Percentiles rank a stretch among this genome's conserved stretches.
Evolutionary conservation across 257 asterid species (phyloP).

Genomic region (Rhazya stricta): DNA sequence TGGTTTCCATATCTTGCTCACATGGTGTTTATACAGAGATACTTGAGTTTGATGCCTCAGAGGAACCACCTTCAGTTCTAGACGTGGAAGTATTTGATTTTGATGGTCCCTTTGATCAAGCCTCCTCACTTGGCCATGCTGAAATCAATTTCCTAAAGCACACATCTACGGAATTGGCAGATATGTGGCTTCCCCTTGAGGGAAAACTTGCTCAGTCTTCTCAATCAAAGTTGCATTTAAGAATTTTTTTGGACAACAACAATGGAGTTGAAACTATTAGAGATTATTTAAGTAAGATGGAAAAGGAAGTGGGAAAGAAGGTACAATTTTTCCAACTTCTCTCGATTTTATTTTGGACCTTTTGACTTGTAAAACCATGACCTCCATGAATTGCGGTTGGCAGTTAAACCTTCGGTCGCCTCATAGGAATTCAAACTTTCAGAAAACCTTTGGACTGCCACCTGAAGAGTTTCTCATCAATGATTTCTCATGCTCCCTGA

Average conservation of each 20-base stretch:
- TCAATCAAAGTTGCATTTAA: conserved; percentile 74
- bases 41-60: conserved; percentile 86
- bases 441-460: conserved; percentile 74
- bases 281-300: conserved; percentile 80
- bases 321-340: conserved; percentile 26
- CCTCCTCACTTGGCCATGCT: conserved; percentile 70
- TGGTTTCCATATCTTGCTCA: conserved; percentile 9
- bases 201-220: conserved; percentile 76
- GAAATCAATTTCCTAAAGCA: conserved; percentile 87
- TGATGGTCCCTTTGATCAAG: conserved; percentile 81
- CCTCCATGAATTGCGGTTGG: conserved; percentile 17
- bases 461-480: conserved; percentile 86
- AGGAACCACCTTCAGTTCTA: conserved; percentile 86
- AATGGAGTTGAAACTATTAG: conserved; percentile 84
- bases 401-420: conserved; percentile 87
- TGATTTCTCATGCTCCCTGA: conserved; percentile 83
- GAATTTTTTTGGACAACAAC: conserved; percentile 78
- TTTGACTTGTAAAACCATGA: not conserved
- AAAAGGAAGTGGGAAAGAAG: conserved; percentile 91
- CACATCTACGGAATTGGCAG: conserved; percentile 74
- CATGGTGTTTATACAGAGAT: conserved; percentile 48
- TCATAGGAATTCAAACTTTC: conserved; percentile 70
- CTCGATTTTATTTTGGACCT: not conserved
- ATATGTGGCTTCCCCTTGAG: conserved; percentile 80
- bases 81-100: conserved; percentile 82